Evolutionary conservation across 768 basidiomycete genomes (phyloP), one percentile per base, ranked within the genome.

Genomic region (Russula dissimulans): DNA sequence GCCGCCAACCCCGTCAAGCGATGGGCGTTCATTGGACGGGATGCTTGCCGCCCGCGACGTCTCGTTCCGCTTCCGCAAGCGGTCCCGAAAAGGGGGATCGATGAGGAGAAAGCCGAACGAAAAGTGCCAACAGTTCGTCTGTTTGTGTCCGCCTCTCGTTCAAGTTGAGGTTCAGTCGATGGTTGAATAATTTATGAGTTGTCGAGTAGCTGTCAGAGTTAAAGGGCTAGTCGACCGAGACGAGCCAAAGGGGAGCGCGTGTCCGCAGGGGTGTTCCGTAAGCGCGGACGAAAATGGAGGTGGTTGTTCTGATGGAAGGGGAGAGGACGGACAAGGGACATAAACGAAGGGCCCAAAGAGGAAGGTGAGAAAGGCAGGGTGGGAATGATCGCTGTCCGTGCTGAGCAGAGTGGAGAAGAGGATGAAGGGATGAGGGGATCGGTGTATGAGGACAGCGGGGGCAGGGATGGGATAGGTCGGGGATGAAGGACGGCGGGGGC

Each of bases 231-330:
- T 11, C 41, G 14, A 17, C 5, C 6, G 18, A 44, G 7, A 41
- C 14, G 39, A 41, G 39, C 4, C 5, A 12, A 14, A 41, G 14
- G 39, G 12, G 39, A 15, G 39, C 39, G 39, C 12, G 39, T 41
- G 31, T 43, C 53, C 55, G 55, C 55, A 45, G 55, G 15, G 15
- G 29, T 1, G 17, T 47, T 47, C 12, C 17, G 26, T 31, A 38
- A 47, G 39, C 29, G 9, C 11, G 29, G 31, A 47, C 56, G 38
- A 32, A 62, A 62, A 57, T 36, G 56, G 61, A 26, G 39, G 22
- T 38, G 9, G 1, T 62, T 62, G 61, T 62, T 62, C 61, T 62
- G 61, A 62, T 62, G 31, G 45, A 48, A 62, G 38, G 55, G 39
- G 8, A 14, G 17, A 45, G 45, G 17, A 61, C 29, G 17, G n/a